Conservation (phyloP, 2,329 filamentous ascomycete genomes). For the Stemphylium vesicarium region DNA sequence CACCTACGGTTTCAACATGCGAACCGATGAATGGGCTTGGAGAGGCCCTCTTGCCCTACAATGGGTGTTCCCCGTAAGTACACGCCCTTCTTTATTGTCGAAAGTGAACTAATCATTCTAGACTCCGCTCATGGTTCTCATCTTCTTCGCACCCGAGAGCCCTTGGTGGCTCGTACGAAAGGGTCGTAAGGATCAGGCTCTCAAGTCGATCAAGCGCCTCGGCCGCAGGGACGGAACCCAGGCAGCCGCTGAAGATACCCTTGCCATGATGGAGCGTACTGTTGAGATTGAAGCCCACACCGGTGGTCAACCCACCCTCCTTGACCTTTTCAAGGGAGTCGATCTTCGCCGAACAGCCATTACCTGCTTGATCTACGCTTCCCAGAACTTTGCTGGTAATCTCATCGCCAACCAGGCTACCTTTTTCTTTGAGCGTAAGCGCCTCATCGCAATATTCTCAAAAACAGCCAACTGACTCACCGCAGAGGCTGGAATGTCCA, state of each 20-base stretch:
- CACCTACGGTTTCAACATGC: constrained; percentile 59
- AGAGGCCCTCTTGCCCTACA: constrained; percentile 41
- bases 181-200: constrained; percentile 49
- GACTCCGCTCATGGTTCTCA: constrained; percentile 50
- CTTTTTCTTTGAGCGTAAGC: constrained; percentile 64
- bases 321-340: constrained; percentile 62
- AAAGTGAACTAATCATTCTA: constrained; percentile 65
- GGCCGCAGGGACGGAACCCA: constrained; percentile 50
- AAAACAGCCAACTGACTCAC: constrained; percentile 21
- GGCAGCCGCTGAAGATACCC: constrained; percentile 50
- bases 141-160: constrained; percentile 53
- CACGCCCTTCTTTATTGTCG: constrained; percentile 51
- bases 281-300: constrained; percentile 59
- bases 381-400: constrained; percentile 66
- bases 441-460: constrained; percentile 15
- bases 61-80: constrained; percentile 50
- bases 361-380: constrained; percentile 62
- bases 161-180: constrained; percentile 52
- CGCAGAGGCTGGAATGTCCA: constrained; percentile 64
- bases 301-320: constrained; percentile 53
- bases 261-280: constrained; percentile 65
- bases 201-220: constrained; percentile 58
- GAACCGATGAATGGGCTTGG: constrained; percentile 31
- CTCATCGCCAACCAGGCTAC: constrained; percentile 67
- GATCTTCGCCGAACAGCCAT: constrained; percentile 62